phyloP scores from a whole-genome alignment of 2,329 filamentous ascomycete species.

The Colletotrichum neosansevieriae region DNA sequence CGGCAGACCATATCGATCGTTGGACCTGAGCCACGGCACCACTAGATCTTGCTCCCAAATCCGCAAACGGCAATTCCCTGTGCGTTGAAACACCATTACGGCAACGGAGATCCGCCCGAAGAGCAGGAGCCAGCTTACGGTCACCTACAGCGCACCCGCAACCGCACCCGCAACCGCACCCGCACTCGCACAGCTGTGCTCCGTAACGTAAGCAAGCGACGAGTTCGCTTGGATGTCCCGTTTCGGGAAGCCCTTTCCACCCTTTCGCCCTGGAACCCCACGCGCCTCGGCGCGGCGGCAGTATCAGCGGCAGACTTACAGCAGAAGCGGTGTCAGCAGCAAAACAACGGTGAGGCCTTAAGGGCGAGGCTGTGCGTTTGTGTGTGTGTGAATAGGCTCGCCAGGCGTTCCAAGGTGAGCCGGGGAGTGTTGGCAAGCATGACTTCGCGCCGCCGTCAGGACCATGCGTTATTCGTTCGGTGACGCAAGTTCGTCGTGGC shows the following conservation, averaged over 20 bases:
- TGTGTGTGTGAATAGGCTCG: no score
- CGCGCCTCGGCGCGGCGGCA: slow-evolving; percentile 13
- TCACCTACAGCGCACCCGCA: no score
- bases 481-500: slow-evolving; percentile 12
- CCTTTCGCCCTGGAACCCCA: neutral
- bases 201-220: neutral
- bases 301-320: slow-evolving; percentile 12
- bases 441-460: neutral
- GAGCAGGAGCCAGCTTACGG: slow-evolving; percentile 31
- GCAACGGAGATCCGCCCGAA: slow-evolving; percentile 8
- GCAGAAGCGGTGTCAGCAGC: neutral
- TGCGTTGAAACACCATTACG: slow-evolving; percentile 36
- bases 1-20: slow-evolving; percentile 21
- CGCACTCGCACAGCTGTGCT: slow-evolving; percentile 9
- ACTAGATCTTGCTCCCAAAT: slow-evolving; percentile 3
- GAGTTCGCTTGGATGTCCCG: slow-evolving; percentile 35
- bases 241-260: slow-evolving; percentile 25
- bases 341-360: neutral
- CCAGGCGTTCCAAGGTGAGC: neutral
- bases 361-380: slow-evolving; percentile 1
- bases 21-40: neutral
- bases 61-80: slow-evolving; percentile 29
- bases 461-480: slow-evolving; percentile 5
- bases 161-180: slow-evolving; percentile 34
- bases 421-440: slow-evolving; percentile 4